Conservation (phyloP, 2,329 filamentous ascomycete species). For the Sporothrix variecibatus region DNA sequence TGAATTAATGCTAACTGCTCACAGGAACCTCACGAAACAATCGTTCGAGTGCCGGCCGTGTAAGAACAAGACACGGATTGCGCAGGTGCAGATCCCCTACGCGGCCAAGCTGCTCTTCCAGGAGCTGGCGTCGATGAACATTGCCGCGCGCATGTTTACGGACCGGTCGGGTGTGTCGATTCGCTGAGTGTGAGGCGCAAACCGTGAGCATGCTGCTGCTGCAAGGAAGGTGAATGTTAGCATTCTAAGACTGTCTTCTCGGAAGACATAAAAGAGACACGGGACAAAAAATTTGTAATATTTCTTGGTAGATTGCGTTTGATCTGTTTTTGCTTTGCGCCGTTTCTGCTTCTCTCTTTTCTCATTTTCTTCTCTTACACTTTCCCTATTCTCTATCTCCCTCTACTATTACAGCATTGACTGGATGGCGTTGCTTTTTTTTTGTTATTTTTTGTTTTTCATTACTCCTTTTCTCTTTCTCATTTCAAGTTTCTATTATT, state of each 20-base stretch:
- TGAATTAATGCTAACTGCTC: slow-evolving; percentile 37
- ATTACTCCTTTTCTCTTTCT: not conserved
- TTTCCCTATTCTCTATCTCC: not conserved
- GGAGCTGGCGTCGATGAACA: slow-evolving; percentile 97
- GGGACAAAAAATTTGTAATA: slow-evolving; percentile 1
- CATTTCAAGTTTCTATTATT: not conserved
- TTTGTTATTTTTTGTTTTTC: not conserved
- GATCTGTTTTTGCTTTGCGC: not conserved
- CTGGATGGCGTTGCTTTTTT: slow-evolving; percentile 26
- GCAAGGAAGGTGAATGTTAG: not conserved
- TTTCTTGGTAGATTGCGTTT: slow-evolving; percentile 8
- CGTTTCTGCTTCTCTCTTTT: not conserved
- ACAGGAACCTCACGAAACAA: slow-evolving; percentile 87
- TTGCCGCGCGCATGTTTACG: slow-evolving; percentile 96
- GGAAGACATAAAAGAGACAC: not conserved
- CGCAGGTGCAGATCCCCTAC: slow-evolving; percentile 96
- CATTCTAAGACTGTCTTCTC: not conserved
- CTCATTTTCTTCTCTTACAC: not conserved
- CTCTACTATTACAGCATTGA: slow-evolving; percentile 19
- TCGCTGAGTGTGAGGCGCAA: slow-evolving; percentile 47
- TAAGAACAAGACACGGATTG: slow-evolving; percentile 99
- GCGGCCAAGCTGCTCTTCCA: slow-evolving; percentile 98
- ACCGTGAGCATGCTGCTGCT: not conserved
- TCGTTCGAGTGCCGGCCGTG: slow-evolving; percentile 96
- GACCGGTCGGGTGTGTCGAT: slow-evolving; percentile 75